These are phyloP conservation scores for Candida incommunis DNA, from an alignment of 805 yeast species.

Conservation along the genomic window DNA sequence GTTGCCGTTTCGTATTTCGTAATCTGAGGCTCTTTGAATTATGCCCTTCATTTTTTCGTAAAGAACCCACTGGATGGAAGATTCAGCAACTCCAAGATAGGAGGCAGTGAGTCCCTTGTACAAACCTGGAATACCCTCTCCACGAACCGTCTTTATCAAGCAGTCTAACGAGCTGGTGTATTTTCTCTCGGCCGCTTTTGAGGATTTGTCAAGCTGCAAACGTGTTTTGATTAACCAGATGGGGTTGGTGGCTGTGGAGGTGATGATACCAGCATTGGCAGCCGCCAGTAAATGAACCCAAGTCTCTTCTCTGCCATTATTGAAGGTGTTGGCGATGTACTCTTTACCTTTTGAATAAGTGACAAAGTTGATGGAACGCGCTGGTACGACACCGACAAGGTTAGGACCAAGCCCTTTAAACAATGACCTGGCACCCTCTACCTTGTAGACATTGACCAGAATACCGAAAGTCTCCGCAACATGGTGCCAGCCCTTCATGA, in stretches of 20 bases:
- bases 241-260: slow-evolving; percentile 94
- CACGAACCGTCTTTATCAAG: slow-evolving; percentile 44
- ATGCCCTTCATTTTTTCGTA: slow-evolving; percentile 85
- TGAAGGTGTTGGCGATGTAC: slow-evolving; percentile 46
- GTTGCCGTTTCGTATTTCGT: slow-evolving; percentile 10
- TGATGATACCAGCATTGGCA: slow-evolving; percentile 80
- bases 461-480: slow-evolving; percentile 72
- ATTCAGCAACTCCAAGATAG: slow-evolving; percentile 83
- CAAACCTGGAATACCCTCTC: slow-evolving; percentile 70
- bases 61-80: slow-evolving; percentile 90
- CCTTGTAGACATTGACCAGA: slow-evolving; percentile 46
- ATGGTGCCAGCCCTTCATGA: slow-evolving; percentile 47
- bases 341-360: slow-evolving; percentile 93
- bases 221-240: slow-evolving; percentile 95
- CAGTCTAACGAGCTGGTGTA: slow-evolving; percentile 85
- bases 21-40: slow-evolving; percentile 45
- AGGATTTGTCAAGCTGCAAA: slow-evolving; percentile 67
- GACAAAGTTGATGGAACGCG: slow-evolving; percentile 90
- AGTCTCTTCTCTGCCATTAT: slow-evolving; percentile 64
- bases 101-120: slow-evolving; percentile 92
- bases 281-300: slow-evolving; percentile 81
- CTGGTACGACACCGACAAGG: slow-evolving; percentile 94
- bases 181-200: slow-evolving; percentile 28
- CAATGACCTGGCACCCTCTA: slow-evolving; percentile 75
- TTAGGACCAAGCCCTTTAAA: slow-evolving; percentile 96